These are phyloP conservation scores for Acanthamoeba triangularis DNA, from an alignment of 208 protist species.

Conservation along the genomic window DNA sequence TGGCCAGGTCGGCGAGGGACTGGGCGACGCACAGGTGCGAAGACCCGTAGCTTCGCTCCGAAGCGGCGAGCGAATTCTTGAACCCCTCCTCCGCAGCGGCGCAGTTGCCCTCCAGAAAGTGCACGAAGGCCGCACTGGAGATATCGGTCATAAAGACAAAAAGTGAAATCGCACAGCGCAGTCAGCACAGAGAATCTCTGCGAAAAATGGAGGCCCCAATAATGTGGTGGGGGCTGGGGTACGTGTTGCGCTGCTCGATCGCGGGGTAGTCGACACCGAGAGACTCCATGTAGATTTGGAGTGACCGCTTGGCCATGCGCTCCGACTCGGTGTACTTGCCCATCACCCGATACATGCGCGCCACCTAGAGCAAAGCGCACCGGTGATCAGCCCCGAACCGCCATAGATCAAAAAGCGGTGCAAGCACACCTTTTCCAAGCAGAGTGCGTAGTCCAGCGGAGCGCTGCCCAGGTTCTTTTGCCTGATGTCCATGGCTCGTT, in stretches of 20 bases:
- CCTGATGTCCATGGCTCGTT: constrained; percentile 57
- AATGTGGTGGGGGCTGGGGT: neutral
- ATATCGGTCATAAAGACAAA: neutral
- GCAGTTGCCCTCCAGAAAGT: constrained; percentile 23
- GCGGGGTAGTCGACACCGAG: constrained; percentile 68
- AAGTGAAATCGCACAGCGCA: neutral
- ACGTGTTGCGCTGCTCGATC: constrained; percentile 72
- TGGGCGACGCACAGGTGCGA: constrained; percentile 66
- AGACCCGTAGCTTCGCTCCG: constrained; percentile 56
- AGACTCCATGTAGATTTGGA: constrained; percentile 73
- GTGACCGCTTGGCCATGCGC: constrained; percentile 45
- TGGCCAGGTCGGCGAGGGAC: constrained; percentile 43
- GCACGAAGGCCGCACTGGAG: neutral
- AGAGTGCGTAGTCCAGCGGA: constrained; percentile 69
- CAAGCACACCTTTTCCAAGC: constrained; percentile 24
- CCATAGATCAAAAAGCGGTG: neutral
- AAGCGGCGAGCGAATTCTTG: constrained; percentile 10
- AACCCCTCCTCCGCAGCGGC: constrained; percentile 52
- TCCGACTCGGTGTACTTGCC: constrained; percentile 74
- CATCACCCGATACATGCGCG: constrained; percentile 25
- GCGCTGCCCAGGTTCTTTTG: constrained; percentile 44
- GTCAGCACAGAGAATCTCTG: neutral
- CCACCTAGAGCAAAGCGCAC: neutral
- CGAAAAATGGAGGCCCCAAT: neutral
- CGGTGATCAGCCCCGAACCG: neutral